Conservation (phyloP, 306 rosid genomes). For the Acacia crassicarpa region DNA sequence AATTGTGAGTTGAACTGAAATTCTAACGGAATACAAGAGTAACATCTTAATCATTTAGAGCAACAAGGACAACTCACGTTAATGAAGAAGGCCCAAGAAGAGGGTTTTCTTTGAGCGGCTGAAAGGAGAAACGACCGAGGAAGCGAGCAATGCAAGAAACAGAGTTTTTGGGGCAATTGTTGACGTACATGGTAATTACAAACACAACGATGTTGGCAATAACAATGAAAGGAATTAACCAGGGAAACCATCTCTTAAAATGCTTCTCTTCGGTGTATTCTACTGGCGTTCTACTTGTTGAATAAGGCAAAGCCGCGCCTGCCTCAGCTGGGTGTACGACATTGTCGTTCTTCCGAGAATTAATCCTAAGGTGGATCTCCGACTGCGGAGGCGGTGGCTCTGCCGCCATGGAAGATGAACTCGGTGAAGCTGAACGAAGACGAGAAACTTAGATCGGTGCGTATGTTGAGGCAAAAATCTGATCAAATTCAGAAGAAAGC, state of each 20-base stretch:
- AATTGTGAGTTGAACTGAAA: neutral
- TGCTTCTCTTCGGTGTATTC: conserved; percentile 52
- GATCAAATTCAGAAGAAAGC: neutral
- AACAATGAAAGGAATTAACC: conserved; percentile 73
- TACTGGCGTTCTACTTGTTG: conserved; percentile 33
- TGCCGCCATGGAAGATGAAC: conserved; percentile 42
- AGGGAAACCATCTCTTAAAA: conserved; percentile 68
- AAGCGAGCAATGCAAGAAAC: conserved; percentile 71
- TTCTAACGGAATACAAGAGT: neutral
- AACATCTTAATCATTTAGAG: neutral
- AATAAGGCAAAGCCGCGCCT: conserved; percentile 30
- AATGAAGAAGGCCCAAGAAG: conserved; percentile 90
- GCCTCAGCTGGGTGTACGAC: conserved; percentile 60
- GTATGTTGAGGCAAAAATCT: neutral
- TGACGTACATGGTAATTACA: conserved; percentile 79
- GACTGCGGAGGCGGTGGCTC: conserved; percentile 29
- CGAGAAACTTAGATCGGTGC: neutral
- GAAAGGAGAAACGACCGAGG: conserved; percentile 81
- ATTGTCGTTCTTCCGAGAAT: conserved; percentile 43
- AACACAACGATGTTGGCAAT: conserved; percentile 61
- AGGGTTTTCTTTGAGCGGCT: conserved; percentile 88
- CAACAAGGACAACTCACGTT: conserved; percentile 52
- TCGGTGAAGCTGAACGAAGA: neutral
- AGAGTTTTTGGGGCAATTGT: conserved; percentile 84
- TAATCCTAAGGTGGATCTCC: conserved; percentile 44